phyloP scores from a whole-genome alignment of 306 rosid species.

The Potentilla sterilis region DNA sequence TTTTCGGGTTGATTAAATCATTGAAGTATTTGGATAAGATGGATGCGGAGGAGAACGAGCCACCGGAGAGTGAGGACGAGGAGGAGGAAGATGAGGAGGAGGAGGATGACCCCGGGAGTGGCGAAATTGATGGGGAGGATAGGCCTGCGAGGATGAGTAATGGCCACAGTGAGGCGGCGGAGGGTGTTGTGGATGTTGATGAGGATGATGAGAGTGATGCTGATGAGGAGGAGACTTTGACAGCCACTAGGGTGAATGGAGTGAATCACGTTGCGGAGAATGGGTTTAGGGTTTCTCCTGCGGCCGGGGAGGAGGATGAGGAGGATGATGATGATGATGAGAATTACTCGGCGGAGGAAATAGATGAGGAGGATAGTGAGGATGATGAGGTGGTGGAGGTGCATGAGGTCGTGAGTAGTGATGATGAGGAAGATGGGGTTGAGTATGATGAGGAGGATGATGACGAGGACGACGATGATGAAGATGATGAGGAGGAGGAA shows the following conservation, averaged over 20 bases:
- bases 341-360: constrained; percentile 70
- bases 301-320: constrained; percentile 44
- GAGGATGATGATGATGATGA: constrained; percentile 74
- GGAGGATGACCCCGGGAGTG: constrained; percentile 90
- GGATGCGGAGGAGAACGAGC: constrained; percentile 92
- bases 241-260: constrained; percentile 52
- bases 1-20: constrained; percentile 81
- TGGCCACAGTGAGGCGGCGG: constrained; percentile 66
- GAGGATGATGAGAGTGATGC: constrained; percentile 93
- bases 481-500: constrained; percentile 71
- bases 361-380: constrained; percentile 74
- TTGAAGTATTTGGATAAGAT: constrained; percentile 83
- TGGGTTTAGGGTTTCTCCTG: constrained; percentile 64
- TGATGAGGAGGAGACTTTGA: constrained; percentile 80
- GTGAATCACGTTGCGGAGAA: constrained; percentile 45
- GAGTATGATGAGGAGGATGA: constrained; percentile 63
- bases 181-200: constrained; percentile 77
- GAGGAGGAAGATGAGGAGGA: constrained; percentile 70
- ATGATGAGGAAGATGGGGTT: constrained; percentile 71
- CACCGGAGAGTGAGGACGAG: constrained; percentile 83
- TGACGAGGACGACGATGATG: constrained; percentile 48
- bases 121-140: constrained; percentile 82
- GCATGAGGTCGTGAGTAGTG: constrained; percentile 68
- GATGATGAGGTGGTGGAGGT: constrained; percentile 87
- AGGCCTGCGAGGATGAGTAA: constrained; percentile 44